phyloP scores from a whole-genome alignment of 1,284 basidiomycete genomes.

The Apiotrichum mycotoxinovorans region DNA sequence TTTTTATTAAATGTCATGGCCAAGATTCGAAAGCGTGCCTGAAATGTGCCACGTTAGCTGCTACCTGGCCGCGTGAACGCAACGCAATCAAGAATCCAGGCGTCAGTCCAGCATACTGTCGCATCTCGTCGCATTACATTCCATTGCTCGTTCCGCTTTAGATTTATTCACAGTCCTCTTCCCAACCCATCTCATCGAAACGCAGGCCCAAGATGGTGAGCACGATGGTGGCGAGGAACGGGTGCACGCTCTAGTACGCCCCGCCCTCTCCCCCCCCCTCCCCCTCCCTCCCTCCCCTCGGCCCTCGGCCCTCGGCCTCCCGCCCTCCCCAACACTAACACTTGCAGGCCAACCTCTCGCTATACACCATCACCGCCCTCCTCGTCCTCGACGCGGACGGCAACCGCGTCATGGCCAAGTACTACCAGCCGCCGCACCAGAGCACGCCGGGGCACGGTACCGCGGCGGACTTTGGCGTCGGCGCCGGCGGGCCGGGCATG shows the following conservation, averaged over 20 bases:
- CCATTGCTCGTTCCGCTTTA: no score
- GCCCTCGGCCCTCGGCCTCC: background rate
- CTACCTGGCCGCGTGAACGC: background rate
- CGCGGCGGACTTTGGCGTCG: slow-evolving; percentile 51
- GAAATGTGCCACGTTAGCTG: slow-evolving; percentile 1
- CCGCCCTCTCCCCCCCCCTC: background rate
- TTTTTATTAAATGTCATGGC: no score
- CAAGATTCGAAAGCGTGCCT: background rate
- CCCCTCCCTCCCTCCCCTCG: background rate
- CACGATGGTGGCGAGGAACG: no score
- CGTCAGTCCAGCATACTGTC: no score
- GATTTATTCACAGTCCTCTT: background rate
- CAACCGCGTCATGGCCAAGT: slow-evolving; percentile 90
- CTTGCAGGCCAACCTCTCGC: slow-evolving; percentile 66
- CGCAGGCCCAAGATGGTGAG: slow-evolving; percentile 8
- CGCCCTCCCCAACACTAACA: background rate
- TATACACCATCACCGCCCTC: slow-evolving; percentile 82
- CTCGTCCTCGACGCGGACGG: slow-evolving; percentile 92
- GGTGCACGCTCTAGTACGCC: no score
- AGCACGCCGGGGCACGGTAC: slow-evolving; percentile 50
- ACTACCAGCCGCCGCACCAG: slow-evolving; percentile 66
- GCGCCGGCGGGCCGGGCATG: slow-evolving; percentile 42
- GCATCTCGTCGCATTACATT: no score
- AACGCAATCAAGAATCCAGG: background rate
- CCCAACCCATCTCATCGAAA: background rate